A percentile compares a stretch with the other conserved stretches of the same genome.
These are phyloP conservation scores for Ascochyta clinopodiicola DNA, from an alignment of 2,329 filamentous ascomycete genomes.

Conservation along the genomic window DNA sequence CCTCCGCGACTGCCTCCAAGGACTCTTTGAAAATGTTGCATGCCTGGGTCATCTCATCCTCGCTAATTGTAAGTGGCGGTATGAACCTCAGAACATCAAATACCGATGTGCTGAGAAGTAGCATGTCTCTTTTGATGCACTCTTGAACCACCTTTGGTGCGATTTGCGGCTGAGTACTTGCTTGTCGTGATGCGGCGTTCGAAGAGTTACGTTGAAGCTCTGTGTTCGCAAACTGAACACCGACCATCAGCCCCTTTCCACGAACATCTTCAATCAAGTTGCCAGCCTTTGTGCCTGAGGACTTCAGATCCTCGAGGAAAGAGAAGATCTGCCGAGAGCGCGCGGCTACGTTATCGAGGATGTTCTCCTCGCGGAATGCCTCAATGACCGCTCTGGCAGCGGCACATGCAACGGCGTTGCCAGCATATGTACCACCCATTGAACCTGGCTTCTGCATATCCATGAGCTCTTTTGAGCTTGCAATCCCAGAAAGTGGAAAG, in stretches of 20 bases:
- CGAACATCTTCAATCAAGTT: conserved; percentile 39
- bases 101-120: conserved; percentile 39
- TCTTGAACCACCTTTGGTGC: conserved; percentile 37
- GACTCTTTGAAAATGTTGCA: conserved; percentile 36
- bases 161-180: conserved; percentile 29
- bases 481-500: conserved; percentile 39
- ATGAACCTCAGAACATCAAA: conserved; percentile 41
- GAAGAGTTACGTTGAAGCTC: conserved; percentile 27
- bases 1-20: conserved; percentile 35
- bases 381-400: conserved; percentile 36
- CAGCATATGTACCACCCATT: conserved; percentile 41
- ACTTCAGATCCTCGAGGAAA: conserved; percentile 33
- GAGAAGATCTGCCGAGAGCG: conserved; percentile 36
- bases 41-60: conserved; percentile 34
- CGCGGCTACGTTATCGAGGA: conserved; percentile 36
- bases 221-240: conserved; percentile 34
- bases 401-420: conserved; percentile 39
- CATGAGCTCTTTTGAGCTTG: conserved; percentile 36
- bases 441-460: conserved; percentile 38
- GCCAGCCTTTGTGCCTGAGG: conserved; percentile 33
- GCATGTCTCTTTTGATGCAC: conserved; percentile 38
- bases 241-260: conserved; percentile 37
- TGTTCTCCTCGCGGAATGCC: conserved; percentile 36
- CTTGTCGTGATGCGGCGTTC: conserved; percentile 25
- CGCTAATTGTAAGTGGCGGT: conserved; percentile 36